phyloP scores from a whole-genome alignment of 805 yeast genomes.

The Yarrowia sp. region DNA sequence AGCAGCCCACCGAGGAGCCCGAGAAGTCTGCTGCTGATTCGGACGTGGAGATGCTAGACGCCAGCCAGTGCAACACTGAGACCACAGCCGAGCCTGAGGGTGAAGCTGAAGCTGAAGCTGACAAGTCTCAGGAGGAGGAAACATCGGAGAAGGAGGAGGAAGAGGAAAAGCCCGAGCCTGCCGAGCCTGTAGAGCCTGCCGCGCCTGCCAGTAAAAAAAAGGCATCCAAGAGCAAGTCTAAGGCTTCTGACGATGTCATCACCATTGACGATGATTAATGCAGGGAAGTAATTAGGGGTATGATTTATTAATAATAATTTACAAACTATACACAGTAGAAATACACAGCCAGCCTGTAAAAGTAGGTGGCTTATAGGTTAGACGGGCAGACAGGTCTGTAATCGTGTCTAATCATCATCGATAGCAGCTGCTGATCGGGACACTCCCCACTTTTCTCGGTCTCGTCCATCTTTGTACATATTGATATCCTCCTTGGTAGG shows the following conservation, averaged over 20 bases:
- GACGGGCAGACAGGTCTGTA: too few relatives aligned
- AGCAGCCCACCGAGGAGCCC: neutral
- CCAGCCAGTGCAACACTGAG: neutral
- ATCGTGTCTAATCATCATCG: constrained; percentile 32
- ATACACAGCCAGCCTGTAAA: neutral
- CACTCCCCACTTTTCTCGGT: constrained; percentile 45
- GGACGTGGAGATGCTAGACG: neutral
- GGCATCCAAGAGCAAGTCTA: neutral
- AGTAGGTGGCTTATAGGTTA: neutral
- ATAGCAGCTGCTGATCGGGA: constrained; percentile 42
- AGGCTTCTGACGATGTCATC: neutral
- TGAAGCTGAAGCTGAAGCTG: neutral
- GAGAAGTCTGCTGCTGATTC: neutral
- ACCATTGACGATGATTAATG: neutral
- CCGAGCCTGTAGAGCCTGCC: neutral
- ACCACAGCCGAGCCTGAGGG: constrained; percentile 2
- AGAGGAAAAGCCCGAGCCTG: neutral
- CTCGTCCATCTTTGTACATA: constrained; percentile 42
- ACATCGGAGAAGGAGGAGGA: neutral
- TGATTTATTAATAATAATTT: neutral
- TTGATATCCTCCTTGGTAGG: constrained; percentile 37
- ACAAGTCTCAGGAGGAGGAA: too few relatives aligned
- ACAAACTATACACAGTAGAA: neutral
- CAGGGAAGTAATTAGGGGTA: neutral
- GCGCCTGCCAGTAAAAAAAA: too few relatives aligned